A percentile compares a stretch with the other conserved stretches of the same genome.
These are phyloP conservation scores for Tylopilus intermedius DNA, from an alignment of 768 basidiomycete species.

Conservation along the genomic window DNA sequence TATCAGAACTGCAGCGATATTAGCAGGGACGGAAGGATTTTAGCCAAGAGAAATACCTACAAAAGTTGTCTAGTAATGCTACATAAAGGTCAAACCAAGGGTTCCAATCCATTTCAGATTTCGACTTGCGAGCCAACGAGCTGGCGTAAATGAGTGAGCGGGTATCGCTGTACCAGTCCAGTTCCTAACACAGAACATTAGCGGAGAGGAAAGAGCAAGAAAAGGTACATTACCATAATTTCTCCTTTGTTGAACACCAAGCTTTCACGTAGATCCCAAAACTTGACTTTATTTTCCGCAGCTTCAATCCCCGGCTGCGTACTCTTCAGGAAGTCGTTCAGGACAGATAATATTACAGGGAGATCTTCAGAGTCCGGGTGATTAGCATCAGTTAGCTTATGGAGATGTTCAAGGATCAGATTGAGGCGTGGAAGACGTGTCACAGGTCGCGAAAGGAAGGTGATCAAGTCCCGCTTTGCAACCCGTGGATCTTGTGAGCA, in stretches of 20 bases:
- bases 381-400: constrained; percentile 63
- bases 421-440: constrained; percentile 81
- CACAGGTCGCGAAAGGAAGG: constrained; percentile 81
- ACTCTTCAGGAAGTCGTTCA: constrained; percentile 72
- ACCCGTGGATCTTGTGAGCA: constrained; percentile 60
- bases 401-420: constrained; percentile 65
- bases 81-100: constrained; percentile 68
- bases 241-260: constrained; percentile 73
- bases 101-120: constrained; percentile 61
- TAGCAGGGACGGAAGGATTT: not conserved
- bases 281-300: constrained; percentile 87
- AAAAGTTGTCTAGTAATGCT: constrained; percentile 71
- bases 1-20: constrained; percentile 49
- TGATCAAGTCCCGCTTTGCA: constrained; percentile 71
- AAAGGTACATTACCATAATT: constrained; percentile 57
- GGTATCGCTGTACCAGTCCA: constrained; percentile 75
- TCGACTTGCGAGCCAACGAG: constrained; percentile 53
- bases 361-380: constrained; percentile 78
- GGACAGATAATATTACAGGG: constrained; percentile 62
- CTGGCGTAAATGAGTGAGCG: constrained; percentile 69
- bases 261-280: constrained; percentile 76
- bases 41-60: constrained; percentile 38
- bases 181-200: constrained; percentile 48
- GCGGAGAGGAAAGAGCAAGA: not conserved
- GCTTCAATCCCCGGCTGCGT: constrained; percentile 88